These are phyloP conservation scores for Mycena polygramma DNA, from an alignment of 768 basidiomycete species.

Conservation along the genomic window DNA sequence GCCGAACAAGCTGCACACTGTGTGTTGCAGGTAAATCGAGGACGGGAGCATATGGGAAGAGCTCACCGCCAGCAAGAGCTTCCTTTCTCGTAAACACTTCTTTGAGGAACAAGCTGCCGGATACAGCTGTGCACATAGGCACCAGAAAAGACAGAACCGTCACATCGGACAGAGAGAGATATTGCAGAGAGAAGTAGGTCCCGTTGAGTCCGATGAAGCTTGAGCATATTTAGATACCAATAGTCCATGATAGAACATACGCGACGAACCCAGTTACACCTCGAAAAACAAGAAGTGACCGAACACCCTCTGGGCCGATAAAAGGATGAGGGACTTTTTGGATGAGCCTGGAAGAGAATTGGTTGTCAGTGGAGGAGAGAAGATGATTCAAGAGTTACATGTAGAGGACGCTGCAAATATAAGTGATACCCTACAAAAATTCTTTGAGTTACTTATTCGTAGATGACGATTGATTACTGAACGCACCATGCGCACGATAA, in stretches of 20 bases:
- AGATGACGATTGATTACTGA: not conserved
- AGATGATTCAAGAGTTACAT: constrained; percentile 51
- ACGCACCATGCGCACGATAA: constrained; percentile 65
- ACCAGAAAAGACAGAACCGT: constrained; percentile 82
- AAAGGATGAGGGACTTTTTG: constrained; percentile 62
- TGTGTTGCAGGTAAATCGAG: not conserved
- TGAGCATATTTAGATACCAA: constrained; percentile 18
- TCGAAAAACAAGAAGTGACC: constrained; percentile 58
- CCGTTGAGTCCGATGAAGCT: constrained; percentile 83
- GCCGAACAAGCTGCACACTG: constrained; percentile 77
- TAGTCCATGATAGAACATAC: not conserved
- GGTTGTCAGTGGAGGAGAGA: constrained; percentile 17
- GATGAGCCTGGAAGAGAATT: constrained; percentile 45
- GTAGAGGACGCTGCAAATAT: constrained; percentile 63
- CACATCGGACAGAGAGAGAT: constrained; percentile 83
- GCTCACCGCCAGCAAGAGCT: constrained; percentile 65
- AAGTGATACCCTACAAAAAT: constrained; percentile 60
- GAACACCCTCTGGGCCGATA: constrained; percentile 68
- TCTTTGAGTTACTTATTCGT: too few relatives aligned
- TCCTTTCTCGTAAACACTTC: constrained; percentile 71
- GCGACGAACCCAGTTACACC: constrained; percentile 63
- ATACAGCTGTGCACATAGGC: constrained; percentile 74
- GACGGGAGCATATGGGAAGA: not conserved
- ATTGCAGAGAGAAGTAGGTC: constrained; percentile 79
- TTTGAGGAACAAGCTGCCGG: constrained; percentile 71